Conservation (phyloP, 352 stramenopile genomes). For the Pythium brachiatum region DNA sequence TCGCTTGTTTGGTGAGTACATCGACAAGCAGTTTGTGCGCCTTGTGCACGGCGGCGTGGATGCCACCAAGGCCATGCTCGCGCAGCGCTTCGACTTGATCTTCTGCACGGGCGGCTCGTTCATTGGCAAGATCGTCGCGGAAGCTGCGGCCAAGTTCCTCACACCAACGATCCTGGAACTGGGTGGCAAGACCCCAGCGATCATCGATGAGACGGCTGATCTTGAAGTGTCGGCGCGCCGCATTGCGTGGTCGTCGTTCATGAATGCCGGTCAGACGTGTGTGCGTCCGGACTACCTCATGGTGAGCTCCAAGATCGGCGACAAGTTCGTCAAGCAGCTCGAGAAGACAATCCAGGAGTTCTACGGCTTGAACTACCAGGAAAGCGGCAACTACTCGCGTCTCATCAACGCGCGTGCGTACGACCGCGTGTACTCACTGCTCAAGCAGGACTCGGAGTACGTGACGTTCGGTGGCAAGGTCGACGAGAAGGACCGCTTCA, state of each 20-base stretch:
- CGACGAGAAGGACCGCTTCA: constrained; percentile 69
- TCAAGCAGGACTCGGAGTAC: constrained; percentile 56
- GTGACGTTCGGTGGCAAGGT: constrained; percentile 59
- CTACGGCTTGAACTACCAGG: constrained; percentile 54
- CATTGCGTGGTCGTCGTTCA: constrained; percentile 82
- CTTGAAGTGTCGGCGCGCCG: constrained; percentile 59
- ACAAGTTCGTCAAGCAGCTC: constrained; percentile 46
- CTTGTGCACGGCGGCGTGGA: constrained; percentile 78
- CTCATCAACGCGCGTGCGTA: constrained; percentile 69
- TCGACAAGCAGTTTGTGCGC: constrained; percentile 62
- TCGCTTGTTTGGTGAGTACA: constrained; percentile 49
- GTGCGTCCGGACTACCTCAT: constrained; percentile 93
- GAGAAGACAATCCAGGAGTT: constrained; percentile 41
- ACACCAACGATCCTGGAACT: constrained; percentile 94
- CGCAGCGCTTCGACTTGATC: constrained; percentile 79
- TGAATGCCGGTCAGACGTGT: constrained; percentile 94
- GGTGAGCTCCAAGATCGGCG: constrained; percentile 66
- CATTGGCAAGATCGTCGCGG: constrained; percentile 87
- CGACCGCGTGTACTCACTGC: constrained; percentile 43
- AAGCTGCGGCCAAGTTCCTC: constrained; percentile 90
- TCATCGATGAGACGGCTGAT: constrained; percentile 75
- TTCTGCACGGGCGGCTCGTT: constrained; percentile 67
- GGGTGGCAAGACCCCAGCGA: constrained; percentile 89
- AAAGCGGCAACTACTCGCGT: constrained; percentile 46
- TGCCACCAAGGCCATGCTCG: constrained; percentile 61